Percentiles rank a stretch among this genome's conserved stretches.
These are phyloP conservation scores for Colletotrichum tamarilloi DNA, from an alignment of 2,329 filamentous ascomycete species.

Conservation along the genomic window DNA sequence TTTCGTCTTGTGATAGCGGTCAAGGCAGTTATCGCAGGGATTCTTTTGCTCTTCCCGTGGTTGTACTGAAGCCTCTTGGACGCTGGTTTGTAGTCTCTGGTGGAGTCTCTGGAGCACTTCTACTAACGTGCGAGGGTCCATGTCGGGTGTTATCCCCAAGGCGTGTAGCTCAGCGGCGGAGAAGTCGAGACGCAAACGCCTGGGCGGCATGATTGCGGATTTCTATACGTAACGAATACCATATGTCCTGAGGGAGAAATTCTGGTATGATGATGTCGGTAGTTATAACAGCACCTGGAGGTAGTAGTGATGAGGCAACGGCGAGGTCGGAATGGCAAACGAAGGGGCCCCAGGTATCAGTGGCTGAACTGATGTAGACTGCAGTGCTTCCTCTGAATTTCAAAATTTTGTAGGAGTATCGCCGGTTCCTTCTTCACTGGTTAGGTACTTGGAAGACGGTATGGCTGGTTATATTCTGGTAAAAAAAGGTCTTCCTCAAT, in stretches of 20 bases:
- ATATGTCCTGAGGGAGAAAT: background rate
- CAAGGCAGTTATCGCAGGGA: constrained; percentile 42
- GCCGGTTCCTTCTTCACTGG: too few relatives aligned
- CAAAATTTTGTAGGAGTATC: too few relatives aligned
- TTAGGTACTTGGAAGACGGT: background rate
- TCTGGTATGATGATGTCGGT: background rate
- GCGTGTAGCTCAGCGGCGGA: background rate
- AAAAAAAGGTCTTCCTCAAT: background rate
- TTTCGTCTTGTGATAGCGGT: constrained; percentile 39
- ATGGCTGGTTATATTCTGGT: background rate
- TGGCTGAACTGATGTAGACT: too few relatives aligned
- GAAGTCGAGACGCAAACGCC: background rate
- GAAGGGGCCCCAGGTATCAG: background rate
- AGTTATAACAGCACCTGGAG: too few relatives aligned
- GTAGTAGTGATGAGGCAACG: background rate
- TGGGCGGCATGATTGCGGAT: background rate
- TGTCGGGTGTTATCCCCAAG: background rate
- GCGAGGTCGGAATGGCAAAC: background rate
- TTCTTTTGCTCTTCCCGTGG: background rate
- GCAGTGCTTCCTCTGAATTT: too few relatives aligned
- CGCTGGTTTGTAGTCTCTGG: too few relatives aligned
- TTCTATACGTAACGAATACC: background rate
- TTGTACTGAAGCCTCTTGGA: too few relatives aligned
- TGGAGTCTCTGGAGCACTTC: background rate
- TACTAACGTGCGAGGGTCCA: background rate